Evolutionary conservation across 768 basidiomycete species (phyloP).

Genomic region (Mycena epipterygia): DNA sequence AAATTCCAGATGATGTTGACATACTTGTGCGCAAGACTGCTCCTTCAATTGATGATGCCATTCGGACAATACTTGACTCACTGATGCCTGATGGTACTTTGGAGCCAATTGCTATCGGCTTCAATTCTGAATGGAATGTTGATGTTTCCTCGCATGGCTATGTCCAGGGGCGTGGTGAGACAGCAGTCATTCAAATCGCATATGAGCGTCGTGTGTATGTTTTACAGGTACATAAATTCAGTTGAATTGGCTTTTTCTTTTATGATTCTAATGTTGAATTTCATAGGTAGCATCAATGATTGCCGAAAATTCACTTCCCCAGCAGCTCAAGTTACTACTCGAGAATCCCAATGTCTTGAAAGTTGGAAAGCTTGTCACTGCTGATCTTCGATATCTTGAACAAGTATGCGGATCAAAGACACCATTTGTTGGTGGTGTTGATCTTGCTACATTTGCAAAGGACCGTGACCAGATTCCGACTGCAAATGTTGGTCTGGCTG

Average conservation of each 20-base stretch:
- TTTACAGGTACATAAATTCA: background rate
- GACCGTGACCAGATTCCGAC: slow-evolving; percentile 33
- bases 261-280: too few relatives aligned
- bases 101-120: background rate
- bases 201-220: slow-evolving; percentile 3
- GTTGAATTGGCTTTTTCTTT: background rate
- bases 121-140: slow-evolving; percentile 26
- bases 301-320: background rate
- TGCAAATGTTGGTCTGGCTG: slow-evolving; percentile 44
- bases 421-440: slow-evolving; percentile 23
- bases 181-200: slow-evolving; percentile 9
- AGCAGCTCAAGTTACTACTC: background rate
- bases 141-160: slow-evolving; percentile 3
- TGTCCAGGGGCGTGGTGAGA: background rate
- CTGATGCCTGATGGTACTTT: background rate
- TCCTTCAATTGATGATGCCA: background rate
- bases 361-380: background rate
- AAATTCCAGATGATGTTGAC: background rate
- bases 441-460: slow-evolving; percentile 36
- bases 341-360: background rate
- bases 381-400: slow-evolving; percentile 10
- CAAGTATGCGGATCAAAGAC: background rate
- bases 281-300: background rate
- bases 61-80: slow-evolving; percentile 1
- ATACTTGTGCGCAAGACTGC: background rate